A percentile compares a stretch with the other conserved stretches of the same genome.
These are phyloP conservation scores for Wickerhamomyces xylosicus DNA, from an alignment of 805 yeast genomes.

Conservation along the genomic window DNA sequence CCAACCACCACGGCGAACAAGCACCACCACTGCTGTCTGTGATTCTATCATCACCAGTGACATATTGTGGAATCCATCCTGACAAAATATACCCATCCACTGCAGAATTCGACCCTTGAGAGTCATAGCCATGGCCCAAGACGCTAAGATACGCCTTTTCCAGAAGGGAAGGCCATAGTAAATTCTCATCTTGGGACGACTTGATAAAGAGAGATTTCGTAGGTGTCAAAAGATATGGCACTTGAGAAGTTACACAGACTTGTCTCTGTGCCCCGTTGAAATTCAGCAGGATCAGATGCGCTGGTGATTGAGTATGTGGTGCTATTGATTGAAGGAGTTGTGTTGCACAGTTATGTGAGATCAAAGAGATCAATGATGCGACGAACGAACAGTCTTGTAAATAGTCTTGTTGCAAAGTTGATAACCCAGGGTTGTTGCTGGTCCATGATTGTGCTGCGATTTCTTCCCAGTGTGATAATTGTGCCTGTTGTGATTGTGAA, in stretches of 20 bases:
- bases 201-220: constrained; percentile 8
- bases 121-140: constrained; percentile 41
- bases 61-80: constrained; percentile 68
- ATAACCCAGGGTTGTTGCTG: constrained; percentile 9
- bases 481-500: constrained; percentile 7
- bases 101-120: constrained; percentile 69
- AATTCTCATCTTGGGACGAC: constrained; percentile 8
- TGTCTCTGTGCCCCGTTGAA: constrained; percentile 45
- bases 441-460: constrained; percentile 11
- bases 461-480: constrained; percentile 6
- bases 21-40: no score
- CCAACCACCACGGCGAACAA: no score
- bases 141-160: constrained; percentile 69
- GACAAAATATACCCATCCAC: constrained; percentile 53
- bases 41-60: constrained; percentile 11
- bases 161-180: constrained; percentile 58
- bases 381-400: constrained; percentile 71
- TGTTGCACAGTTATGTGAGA: constrained; percentile 15
- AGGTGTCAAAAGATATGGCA: constrained; percentile 26
- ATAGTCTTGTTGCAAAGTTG: constrained; percentile 34
- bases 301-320: constrained; percentile 14
- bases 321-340: constrained; percentile 3
- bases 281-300: constrained; percentile 30
- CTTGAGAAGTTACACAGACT: constrained; percentile 34
- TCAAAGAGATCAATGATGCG: constrained; percentile 48